Percentiles rank a stretch among this genome's conserved stretches.
Conservation (phyloP, 2,329 filamentous ascomycete genomes). For the Gyromitra esculenta region DNA sequence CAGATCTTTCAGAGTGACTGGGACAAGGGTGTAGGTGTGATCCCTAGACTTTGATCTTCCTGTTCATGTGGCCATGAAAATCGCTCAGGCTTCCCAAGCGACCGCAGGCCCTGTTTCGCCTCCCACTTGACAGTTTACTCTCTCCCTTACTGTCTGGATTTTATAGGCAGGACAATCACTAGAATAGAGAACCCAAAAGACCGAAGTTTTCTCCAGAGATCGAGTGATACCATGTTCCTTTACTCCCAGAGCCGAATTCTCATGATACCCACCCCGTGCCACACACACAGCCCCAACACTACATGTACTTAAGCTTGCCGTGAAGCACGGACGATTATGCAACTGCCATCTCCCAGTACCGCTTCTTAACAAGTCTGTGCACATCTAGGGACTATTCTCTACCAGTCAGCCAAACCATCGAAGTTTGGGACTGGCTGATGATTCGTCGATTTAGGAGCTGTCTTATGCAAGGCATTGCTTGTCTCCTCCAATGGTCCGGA, state of each 20-base stretch:
- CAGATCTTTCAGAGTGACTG: slow-evolving; percentile 21
- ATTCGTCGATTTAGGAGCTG: slow-evolving; percentile 37
- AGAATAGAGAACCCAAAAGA: background rate
- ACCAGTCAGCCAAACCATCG: slow-evolving; percentile 3
- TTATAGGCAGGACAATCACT: background rate
- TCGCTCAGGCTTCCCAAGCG: slow-evolving; percentile 39
- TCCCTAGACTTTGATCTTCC: slow-evolving; percentile 49
- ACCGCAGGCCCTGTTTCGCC: slow-evolving; percentile 21
- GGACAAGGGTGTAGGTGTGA: slow-evolving; percentile 40
- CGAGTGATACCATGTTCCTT: slow-evolving; percentile 15
- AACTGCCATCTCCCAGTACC: slow-evolving; percentile 49
- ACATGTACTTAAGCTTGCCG: slow-evolving; percentile 42
- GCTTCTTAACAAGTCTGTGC: slow-evolving; percentile 47
- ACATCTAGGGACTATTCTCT: slow-evolving; percentile 6
- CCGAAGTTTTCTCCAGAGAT: background rate
- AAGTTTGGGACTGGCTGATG: slow-evolving; percentile 18
- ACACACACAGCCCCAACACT: slow-evolving; percentile 26
- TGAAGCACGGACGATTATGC: slow-evolving; percentile 46
- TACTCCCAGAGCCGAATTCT: background rate
- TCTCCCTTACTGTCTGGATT: background rate
- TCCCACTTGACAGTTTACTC: slow-evolving; percentile 4
- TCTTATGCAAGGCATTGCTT: slow-evolving; percentile 17
- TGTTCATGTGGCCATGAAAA: slow-evolving; percentile 50
- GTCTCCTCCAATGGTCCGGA: slow-evolving; percentile 39
- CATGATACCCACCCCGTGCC: slow-evolving; percentile 21